Conservation (phyloP, 306 rosid species). For the Vigna trinervia region DNA sequence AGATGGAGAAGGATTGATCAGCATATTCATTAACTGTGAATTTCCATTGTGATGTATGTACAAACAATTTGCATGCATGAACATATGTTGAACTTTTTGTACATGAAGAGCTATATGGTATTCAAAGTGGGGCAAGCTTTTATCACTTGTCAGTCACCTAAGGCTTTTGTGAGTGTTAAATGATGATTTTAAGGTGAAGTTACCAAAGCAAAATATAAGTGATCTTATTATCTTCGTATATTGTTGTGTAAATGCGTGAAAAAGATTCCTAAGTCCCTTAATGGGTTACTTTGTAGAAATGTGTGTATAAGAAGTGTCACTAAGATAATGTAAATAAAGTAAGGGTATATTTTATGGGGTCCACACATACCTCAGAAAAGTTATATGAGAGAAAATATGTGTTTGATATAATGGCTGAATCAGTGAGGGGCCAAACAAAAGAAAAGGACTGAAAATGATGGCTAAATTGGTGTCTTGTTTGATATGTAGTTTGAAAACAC, state of each 20-base stretch:
- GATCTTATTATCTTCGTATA: not conserved
- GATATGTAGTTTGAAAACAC: not conserved
- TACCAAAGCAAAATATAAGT: not conserved
- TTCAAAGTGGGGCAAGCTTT: slow-evolving; percentile 36
- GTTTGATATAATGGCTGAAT: not conserved
- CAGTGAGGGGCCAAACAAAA: not conserved
- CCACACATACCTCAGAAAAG: slow-evolving; percentile 10
- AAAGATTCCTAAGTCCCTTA: not conserved
- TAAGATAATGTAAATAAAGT: not conserved
- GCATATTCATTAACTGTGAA: not conserved
- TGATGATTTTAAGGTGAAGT: not conserved
- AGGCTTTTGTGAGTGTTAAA: not conserved
- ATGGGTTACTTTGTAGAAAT: not conserved
- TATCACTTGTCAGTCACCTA: not conserved
- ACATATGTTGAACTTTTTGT: slow-evolving; percentile 19
- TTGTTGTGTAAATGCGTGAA: not conserved
- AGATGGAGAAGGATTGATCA: not conserved
- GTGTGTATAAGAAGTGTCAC: not conserved
- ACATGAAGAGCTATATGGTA: slow-evolving; percentile 16
- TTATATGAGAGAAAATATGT: slow-evolving; percentile 15
- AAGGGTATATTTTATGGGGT: not conserved
- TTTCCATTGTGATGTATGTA: not conserved
- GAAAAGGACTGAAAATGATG: slow-evolving; percentile 14
- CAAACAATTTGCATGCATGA: slow-evolving; percentile 5
- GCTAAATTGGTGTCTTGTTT: slow-evolving; percentile 3